phyloP scores from a whole-genome alignment of 371 early-diverging fungal species.

The Capillidium rhysosporum region DNA sequence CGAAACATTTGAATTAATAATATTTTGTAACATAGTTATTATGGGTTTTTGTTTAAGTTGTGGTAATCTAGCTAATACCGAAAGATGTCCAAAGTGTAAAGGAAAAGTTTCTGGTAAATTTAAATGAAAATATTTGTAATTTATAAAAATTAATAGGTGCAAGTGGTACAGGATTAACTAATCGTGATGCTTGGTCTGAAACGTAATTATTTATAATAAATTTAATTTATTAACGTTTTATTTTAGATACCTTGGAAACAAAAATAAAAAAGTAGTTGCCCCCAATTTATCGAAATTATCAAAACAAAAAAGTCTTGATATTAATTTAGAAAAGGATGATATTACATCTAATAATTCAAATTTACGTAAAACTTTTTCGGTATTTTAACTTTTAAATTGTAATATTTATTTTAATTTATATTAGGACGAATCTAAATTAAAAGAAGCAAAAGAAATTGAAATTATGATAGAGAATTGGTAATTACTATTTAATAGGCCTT shows the following conservation, averaged over 20 bases:
- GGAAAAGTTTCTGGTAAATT: constrained; percentile 5
- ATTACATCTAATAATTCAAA: neutral
- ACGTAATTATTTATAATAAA: neutral
- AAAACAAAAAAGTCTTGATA: neutral
- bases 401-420: too few relatives aligned
- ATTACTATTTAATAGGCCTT: too few relatives aligned
- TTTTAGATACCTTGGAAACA: constrained; percentile 2
- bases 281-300: constrained; percentile 2
- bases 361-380: too few relatives aligned
- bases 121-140: neutral
- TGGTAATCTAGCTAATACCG: constrained; percentile 4
- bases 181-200: constrained; percentile 5
- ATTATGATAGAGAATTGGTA: too few relatives aligned
- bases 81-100: constrained; percentile 2
- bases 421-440: too few relatives aligned
- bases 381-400: too few relatives aligned
- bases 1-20: too few relatives aligned
- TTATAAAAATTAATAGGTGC: neutral
- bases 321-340: neutral
- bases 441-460: too few relatives aligned
- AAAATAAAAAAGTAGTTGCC: constrained; percentile 1
- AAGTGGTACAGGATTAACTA: neutral
- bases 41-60: constrained; percentile 6
- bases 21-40: neutral
- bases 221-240: neutral